Conservation (phyloP, 139 green algal genomes). For the Asterochloris sp. region DNA sequence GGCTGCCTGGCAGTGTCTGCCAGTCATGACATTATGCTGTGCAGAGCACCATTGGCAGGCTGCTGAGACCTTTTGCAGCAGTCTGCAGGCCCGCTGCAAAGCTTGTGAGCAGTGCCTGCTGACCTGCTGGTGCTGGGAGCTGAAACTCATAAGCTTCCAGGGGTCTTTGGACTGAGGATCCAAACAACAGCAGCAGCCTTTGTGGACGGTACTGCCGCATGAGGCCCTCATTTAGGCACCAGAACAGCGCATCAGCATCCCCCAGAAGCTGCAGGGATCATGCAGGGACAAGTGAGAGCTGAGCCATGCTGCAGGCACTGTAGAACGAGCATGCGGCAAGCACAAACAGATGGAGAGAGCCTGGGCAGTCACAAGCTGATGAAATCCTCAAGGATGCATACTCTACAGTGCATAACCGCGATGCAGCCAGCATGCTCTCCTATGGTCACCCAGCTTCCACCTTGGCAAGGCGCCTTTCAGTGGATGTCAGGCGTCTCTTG, state of each 20-base stretch:
- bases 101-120: background rate
- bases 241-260: background rate
- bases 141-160: constrained; percentile 12
- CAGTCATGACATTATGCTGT: background rate
- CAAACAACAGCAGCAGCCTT: background rate
- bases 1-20: background rate
- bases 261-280: constrained; percentile 16
- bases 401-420: background rate
- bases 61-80: background rate
- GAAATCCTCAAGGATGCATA: background rate
- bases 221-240: background rate
- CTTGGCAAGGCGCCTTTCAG: background rate
- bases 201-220: background rate
- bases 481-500: background rate
- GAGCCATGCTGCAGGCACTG: background rate
- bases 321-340: too few relatives aligned
- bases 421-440: too few relatives aligned
- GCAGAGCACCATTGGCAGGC: background rate
- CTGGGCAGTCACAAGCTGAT: background rate
- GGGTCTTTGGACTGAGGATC: constrained; percentile 1
- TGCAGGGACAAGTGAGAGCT: background rate
- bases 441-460: background rate
- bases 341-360: background rate
- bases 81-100: background rate
- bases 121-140: background rate